These are phyloP conservation scores for Metschnikowia lunata DNA, from an alignment of 805 yeast species.

Conservation along the genomic window DNA sequence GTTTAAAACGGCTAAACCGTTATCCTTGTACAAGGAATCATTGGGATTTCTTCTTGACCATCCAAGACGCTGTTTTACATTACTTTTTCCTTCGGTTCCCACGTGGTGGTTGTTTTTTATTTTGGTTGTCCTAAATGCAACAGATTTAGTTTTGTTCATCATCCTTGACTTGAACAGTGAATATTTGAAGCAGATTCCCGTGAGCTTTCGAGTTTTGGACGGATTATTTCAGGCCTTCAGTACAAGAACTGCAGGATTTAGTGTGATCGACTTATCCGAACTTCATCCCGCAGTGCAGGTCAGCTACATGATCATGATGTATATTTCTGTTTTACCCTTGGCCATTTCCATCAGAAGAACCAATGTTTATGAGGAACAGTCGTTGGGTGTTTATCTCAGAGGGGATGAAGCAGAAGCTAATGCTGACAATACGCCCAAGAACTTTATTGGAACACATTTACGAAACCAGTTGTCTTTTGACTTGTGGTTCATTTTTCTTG, in stretches of 20 bases:
- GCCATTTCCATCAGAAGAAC: conserved; percentile 96
- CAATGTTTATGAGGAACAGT: conserved; percentile 96
- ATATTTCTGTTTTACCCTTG: conserved; percentile 90
- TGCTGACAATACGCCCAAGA: conserved; percentile 41
- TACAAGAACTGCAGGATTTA: conserved; percentile 91
- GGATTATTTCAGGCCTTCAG: conserved; percentile 90
- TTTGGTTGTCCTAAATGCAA: conserved; percentile 63
- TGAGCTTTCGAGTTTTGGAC: conserved; percentile 67
- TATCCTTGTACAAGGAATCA: conserved; percentile 67
- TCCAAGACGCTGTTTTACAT: conserved; percentile 94
- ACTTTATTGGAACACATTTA: conserved; percentile 82
- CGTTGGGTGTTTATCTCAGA: conserved; percentile 75
- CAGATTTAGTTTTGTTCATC: conserved; percentile 77
- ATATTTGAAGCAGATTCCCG: conserved; percentile 50
- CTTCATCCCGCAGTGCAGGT: conserved; percentile 92
- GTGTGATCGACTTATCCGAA: conserved; percentile 61
- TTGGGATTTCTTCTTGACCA: conserved; percentile 85
- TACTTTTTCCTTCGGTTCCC: conserved; percentile 86
- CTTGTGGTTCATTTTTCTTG: conserved; percentile 88
- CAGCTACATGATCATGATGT: conserved; percentile 95
- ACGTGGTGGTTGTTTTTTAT: conserved; percentile 92
- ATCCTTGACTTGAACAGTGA: conserved; percentile 59
- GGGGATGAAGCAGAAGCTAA: conserved; percentile 31
- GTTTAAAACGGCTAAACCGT: conserved; percentile 60
- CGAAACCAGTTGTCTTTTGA: conserved; percentile 91